Conservation (phyloP, 352 stramenopile species). For the Pythium phragmitis region DNA sequence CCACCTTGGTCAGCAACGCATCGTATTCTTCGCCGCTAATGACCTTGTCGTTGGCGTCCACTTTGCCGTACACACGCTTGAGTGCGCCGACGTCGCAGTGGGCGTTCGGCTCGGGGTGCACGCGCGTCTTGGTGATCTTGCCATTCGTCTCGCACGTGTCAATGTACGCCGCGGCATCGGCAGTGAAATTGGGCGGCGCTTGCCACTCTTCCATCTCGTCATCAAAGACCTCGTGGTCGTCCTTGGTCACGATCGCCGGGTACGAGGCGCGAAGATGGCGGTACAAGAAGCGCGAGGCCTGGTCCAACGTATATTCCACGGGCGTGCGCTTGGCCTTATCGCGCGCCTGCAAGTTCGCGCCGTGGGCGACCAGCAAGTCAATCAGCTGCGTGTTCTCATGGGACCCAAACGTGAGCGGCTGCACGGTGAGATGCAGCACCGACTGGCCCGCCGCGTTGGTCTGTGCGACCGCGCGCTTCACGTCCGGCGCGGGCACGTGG, state of each 20-base stretch:
- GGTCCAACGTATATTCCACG: constrained; percentile 54
- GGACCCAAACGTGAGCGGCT: constrained; percentile 54
- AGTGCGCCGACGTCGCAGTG: constrained; percentile 63
- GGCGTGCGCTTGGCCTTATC: constrained; percentile 41
- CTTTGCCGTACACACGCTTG: constrained; percentile 37
- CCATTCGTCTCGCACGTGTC: constrained; percentile 45
- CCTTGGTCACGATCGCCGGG: constrained; percentile 28
- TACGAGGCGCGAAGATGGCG: constrained; percentile 43
- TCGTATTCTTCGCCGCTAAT: constrained; percentile 47
- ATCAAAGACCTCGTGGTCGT: constrained; percentile 35
- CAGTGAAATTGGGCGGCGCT: constrained; percentile 35
- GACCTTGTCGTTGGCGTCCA: constrained; percentile 31
- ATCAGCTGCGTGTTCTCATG: constrained; percentile 64
- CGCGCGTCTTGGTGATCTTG: constrained; percentile 49
- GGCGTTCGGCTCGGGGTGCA: constrained; percentile 45
- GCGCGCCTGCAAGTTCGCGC: constrained; percentile 34
- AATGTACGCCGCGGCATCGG: constrained; percentile 55
- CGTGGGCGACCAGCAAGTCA: constrained; percentile 43
- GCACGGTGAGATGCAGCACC: constrained; percentile 58
- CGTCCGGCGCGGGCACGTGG: constrained; percentile 40
- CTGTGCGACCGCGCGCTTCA: constrained; percentile 43
- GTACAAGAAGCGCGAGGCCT: constrained; percentile 59
- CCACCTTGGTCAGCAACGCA: constrained; percentile 69
- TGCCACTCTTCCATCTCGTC: constrained; percentile 33
- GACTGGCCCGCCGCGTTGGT: constrained; percentile 47